Evolutionary conservation across 192 early-diverging fungal genomes (phyloP).

Genomic region (Phlyctochytrium planicorne): DNA sequence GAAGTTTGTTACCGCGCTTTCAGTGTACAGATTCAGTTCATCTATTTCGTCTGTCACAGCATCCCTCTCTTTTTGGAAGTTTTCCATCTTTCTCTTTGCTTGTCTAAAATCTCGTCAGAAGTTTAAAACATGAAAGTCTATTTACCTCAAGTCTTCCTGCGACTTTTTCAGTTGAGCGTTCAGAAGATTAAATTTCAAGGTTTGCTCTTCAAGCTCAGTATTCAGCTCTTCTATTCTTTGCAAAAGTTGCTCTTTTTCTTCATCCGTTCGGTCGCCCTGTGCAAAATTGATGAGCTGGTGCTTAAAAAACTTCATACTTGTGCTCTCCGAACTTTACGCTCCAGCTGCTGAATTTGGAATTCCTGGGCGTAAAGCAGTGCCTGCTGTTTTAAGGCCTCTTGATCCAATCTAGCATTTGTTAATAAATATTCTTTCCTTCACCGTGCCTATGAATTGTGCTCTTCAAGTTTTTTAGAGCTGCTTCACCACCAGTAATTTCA

Average conservation of each 20-base stretch:
- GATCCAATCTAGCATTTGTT: conserved; percentile 43
- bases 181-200: conserved; percentile 39
- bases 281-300: neutral
- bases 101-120: conserved; percentile 28
- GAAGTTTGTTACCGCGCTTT: conserved; percentile 44
- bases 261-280: conserved; percentile 60
- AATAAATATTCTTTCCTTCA: conserved; percentile 1
- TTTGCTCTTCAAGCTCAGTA: conserved; percentile 41
- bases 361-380: conserved; percentile 58
- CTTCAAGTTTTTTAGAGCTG: conserved; percentile 47
- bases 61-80: conserved; percentile 43
- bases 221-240: conserved; percentile 50
- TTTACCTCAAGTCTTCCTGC: conserved; percentile 56
- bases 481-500: conserved; percentile 56
- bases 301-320: conserved; percentile 24
- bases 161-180: conserved; percentile 58
- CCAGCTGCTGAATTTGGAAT: conserved; percentile 62
- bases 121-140: neutral
- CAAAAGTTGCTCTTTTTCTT: conserved; percentile 56
- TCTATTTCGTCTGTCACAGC: conserved; percentile 47
- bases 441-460: conserved; percentile 45
- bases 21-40: conserved; percentile 59
- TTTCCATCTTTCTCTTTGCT: conserved; percentile 44
- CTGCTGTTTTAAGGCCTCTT: conserved; percentile 58
- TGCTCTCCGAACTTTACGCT: conserved; percentile 56